phyloP scores from a whole-genome alignment of 1,139 yeast genomes.

The Geotrichum aggregatum region DNA sequence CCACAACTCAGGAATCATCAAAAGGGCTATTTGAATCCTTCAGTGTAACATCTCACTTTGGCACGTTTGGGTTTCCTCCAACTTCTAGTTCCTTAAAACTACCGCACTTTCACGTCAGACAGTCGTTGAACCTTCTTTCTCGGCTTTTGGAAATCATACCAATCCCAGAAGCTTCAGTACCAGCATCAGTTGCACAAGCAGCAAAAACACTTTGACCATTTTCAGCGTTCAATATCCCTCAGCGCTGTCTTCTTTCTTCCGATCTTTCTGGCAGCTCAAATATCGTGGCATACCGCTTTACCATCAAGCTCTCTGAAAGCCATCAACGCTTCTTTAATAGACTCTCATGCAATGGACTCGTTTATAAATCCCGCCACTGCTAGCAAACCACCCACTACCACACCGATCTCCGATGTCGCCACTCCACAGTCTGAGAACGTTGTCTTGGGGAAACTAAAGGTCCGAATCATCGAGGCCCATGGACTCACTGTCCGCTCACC shows the following conservation, averaged over 20 bases:
- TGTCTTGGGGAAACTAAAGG: slow-evolving; percentile 63
- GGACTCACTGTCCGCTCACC: slow-evolving; percentile 54
- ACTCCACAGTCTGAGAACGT: slow-evolving; percentile 21
- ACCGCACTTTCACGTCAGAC: background rate
- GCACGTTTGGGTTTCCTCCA: background rate
- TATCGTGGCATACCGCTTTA: background rate
- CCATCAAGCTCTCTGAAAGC: background rate
- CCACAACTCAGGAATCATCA: too few species aligned
- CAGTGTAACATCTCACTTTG: background rate
- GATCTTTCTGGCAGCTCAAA: background rate
- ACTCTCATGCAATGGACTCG: slow-evolving; percentile 11
- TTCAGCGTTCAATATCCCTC: too few species aligned
- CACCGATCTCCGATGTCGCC: slow-evolving; percentile 19
- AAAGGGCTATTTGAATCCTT: background rate
- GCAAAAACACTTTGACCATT: too few species aligned
- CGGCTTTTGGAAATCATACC: background rate
- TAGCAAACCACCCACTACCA: slow-evolving; percentile 19
- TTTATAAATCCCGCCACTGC: slow-evolving; percentile 9
- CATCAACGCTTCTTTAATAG: background rate
- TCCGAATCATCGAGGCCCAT: slow-evolving; percentile 74
- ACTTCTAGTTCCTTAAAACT: background rate
- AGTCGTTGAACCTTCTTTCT: background rate
- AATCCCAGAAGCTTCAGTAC: too few species aligned
- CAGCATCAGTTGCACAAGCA: too few species aligned
- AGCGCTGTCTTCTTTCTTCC: too few species aligned